Evolutionary conservation across 75 land plant genomes (phyloP).

Genomic region (Pinus albicaulis): DNA sequence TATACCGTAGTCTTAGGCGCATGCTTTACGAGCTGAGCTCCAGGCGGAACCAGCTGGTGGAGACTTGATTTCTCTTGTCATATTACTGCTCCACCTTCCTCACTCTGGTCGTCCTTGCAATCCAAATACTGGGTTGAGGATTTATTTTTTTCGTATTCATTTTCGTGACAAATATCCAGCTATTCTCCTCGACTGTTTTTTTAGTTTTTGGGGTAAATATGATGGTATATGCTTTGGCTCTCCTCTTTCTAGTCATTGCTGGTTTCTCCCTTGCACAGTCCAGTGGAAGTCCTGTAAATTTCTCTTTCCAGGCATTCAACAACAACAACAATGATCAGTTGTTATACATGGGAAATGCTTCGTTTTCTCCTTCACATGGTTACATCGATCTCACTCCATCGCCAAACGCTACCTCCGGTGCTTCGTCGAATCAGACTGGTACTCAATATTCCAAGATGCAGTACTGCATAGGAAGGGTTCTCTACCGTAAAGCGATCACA

Average conservation of each 20-base stretch:
- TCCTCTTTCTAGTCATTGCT: not conserved
- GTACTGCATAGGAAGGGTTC: constrained; percentile 16
- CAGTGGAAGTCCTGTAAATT: not conserved
- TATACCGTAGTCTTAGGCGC: too few relatives aligned
- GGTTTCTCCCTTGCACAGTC: not conserved
- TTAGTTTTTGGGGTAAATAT: too few relatives aligned
- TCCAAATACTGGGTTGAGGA: too few relatives aligned
- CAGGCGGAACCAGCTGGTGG: too few relatives aligned
- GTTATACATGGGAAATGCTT: constrained; percentile 14
- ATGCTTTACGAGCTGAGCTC: too few relatives aligned
- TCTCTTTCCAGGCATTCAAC: constrained; percentile 18
- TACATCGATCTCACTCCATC: constrained; percentile 17
- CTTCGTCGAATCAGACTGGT: not conserved
- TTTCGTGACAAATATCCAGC: too few relatives aligned
- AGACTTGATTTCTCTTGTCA: too few relatives aligned
- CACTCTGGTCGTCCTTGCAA: too few relatives aligned
- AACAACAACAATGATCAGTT: constrained; percentile 3
- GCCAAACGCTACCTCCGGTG: not conserved
- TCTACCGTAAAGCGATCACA: constrained; percentile 7
- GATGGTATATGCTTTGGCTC: not conserved
- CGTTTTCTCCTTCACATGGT: constrained; percentile 9
- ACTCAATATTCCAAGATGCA: not conserved
- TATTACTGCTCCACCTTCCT: too few relatives aligned
- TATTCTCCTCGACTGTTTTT: too few relatives aligned
- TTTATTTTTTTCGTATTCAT: too few relatives aligned